These are phyloP conservation scores for Gremmenia infestans DNA, from an alignment of 2,329 filamentous ascomycete genomes.

Conservation along the genomic window DNA sequence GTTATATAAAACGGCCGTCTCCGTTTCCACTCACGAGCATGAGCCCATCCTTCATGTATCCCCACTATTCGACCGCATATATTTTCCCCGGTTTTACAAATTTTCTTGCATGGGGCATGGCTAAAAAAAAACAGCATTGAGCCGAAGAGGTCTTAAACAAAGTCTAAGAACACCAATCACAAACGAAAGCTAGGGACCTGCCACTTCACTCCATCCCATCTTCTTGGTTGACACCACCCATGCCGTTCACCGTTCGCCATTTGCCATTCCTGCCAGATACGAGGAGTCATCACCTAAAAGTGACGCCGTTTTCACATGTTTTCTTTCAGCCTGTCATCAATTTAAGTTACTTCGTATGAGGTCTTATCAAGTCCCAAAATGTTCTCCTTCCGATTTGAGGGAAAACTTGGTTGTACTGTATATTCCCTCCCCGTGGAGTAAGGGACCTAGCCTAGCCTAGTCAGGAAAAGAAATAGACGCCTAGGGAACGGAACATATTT, in stretches of 20 bases:
- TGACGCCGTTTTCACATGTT: constrained; percentile 13
- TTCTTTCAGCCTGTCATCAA: neutral
- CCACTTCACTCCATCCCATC: constrained; percentile 4
- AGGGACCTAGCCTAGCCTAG: too few relatives aligned
- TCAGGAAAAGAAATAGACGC: too few relatives aligned
- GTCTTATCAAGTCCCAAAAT: neutral
- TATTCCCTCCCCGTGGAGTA: neutral
- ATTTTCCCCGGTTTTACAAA: too few relatives aligned
- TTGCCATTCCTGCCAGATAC: constrained; percentile 10
- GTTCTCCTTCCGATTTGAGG: constrained; percentile 7
- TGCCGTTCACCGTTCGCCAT: neutral
- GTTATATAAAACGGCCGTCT: too few relatives aligned
- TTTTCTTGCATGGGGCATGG: too few relatives aligned
- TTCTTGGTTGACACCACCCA: constrained; percentile 9
- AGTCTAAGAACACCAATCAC: neutral
- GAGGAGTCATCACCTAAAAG: constrained; percentile 12
- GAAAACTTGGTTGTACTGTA: neutral
- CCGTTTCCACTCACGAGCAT: too few relatives aligned
- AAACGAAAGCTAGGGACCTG: neutral
- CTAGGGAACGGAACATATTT: too few relatives aligned
- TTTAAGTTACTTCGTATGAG: neutral
- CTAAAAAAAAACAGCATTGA: constrained; percentile 3
- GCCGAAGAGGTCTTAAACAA: constrained; percentile 8
- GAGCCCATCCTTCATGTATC: too few relatives aligned
- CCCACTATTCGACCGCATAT: too few relatives aligned